phyloP scores from a whole-genome alignment of 1,284 basidiomycete genomes.

The Tilletia horrida region DNA sequence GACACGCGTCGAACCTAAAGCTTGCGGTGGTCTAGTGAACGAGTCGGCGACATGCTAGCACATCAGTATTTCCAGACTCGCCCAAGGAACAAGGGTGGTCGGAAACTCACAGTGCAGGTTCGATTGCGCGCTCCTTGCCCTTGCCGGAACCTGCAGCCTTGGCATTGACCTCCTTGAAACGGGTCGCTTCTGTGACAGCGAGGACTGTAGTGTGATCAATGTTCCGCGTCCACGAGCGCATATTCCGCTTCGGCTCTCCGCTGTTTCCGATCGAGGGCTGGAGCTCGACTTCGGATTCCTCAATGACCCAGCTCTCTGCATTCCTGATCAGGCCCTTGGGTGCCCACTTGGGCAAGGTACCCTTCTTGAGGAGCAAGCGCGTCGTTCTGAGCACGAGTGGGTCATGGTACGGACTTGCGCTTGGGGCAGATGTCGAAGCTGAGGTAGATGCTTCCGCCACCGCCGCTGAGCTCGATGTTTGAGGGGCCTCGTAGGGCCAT shows the following conservation, averaged over 20 bases:
- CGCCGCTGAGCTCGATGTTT: neutral
- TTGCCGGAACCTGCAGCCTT: constrained; percentile 7
- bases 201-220: constrained; percentile 51
- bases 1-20: constrained; percentile 15
- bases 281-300: constrained; percentile 53
- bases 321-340: constrained; percentile 68
- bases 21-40: neutral
- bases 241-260: constrained; percentile 25
- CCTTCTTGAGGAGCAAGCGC: constrained; percentile 85
- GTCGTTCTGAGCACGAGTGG: constrained; percentile 76
- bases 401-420: constrained; percentile 22
- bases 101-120: constrained; percentile 6
- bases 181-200: constrained; percentile 47
- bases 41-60: neutral
- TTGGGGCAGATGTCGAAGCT: constrained; percentile 16
- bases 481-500: constrained; percentile 22
- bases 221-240: constrained; percentile 53
- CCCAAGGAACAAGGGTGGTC: neutral
- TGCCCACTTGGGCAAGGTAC: constrained; percentile 84
- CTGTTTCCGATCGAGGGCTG: constrained; percentile 22
- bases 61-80: no score
- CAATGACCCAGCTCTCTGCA: constrained; percentile 53
- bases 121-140: constrained; percentile 21
- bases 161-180: constrained; percentile 25
- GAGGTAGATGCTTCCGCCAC: neutral